Evolutionary conservation across 768 basidiomycete species (phyloP).

Genomic region (Nidula microcarpa): DNA sequence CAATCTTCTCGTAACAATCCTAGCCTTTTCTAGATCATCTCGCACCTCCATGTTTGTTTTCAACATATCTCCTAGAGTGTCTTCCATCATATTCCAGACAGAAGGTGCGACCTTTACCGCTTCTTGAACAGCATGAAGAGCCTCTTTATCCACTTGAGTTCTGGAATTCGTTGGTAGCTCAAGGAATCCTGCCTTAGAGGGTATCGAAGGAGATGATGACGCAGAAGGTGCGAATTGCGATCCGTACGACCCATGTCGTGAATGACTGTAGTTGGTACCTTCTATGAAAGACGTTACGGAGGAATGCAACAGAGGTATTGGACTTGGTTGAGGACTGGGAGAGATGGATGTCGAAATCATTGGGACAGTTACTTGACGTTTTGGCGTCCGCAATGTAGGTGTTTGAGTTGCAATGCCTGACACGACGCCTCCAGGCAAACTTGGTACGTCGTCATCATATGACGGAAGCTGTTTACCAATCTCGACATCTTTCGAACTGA

Average conservation of each 20-base stretch:
- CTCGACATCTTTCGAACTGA: constrained; percentile 89
- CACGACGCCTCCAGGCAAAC: constrained; percentile 28
- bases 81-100: constrained; percentile 81
- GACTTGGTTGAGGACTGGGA: too few species aligned
- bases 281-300: too few species aligned
- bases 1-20: constrained; percentile 61
- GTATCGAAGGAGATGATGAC: constrained; percentile 30
- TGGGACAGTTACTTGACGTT: constrained; percentile 42
- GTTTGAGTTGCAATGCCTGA: constrained; percentile 30
- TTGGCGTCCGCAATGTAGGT: constrained; percentile 45
- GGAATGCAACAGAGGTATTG: too few species aligned
- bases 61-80: constrained; percentile 47
- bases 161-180: constrained; percentile 54
- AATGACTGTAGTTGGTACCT: constrained; percentile 17
- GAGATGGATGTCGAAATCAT: constrained; percentile 18
- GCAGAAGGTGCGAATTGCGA: constrained; percentile 33
- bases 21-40: constrained; percentile 58
- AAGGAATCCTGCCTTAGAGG: constrained; percentile 9
- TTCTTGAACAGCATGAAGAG: constrained; percentile 71
- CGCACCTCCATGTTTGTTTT: constrained; percentile 34
- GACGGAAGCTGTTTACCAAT: constrained; percentile 78
- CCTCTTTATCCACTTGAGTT: constrained; percentile 72
- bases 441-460: constrained; percentile 48
- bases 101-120: constrained; percentile 78
- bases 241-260: constrained; percentile 29